These are phyloP conservation scores for Candida vartiovaarae DNA, from an alignment of 805 yeast genomes.

Conservation along the genomic window DNA sequence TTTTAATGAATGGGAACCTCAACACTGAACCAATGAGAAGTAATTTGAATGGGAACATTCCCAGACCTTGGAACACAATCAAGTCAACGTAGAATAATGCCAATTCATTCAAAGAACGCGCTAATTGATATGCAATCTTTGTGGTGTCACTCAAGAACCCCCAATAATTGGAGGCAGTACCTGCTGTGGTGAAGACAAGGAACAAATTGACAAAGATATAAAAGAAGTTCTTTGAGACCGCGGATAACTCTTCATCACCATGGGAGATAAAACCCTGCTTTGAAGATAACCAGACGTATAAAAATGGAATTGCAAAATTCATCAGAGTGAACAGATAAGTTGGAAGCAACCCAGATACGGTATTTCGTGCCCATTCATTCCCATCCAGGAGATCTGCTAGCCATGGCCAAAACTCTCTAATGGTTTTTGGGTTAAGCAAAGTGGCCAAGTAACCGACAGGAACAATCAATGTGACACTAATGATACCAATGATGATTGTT, in stretches of 20 bases:
- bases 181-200: slow-evolving; percentile 88
- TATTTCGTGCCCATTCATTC: slow-evolving; percentile 64
- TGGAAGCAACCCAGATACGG: slow-evolving; percentile 86
- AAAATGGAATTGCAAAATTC: slow-evolving; percentile 76
- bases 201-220: slow-evolving; percentile 92
- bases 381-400: slow-evolving; percentile 60
- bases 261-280: slow-evolving; percentile 86
- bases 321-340: slow-evolving; percentile 84
- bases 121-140: slow-evolving; percentile 78
- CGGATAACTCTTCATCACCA: slow-evolving; percentile 86
- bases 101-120: slow-evolving; percentile 70
- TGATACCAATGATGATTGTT: slow-evolving; percentile 56
- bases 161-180: slow-evolving; percentile 81
- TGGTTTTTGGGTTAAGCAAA: slow-evolving; percentile 69
- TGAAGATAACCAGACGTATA: slow-evolving; percentile 76
- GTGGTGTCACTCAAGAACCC: slow-evolving; percentile 83
- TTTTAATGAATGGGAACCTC: slow-evolving; percentile 61
- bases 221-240: slow-evolving; percentile 89
- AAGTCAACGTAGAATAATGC: slow-evolving; percentile 89
- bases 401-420: slow-evolving; percentile 74
- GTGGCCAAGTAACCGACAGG: slow-evolving; percentile 87
- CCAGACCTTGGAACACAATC: slow-evolving; percentile 73
- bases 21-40: slow-evolving; percentile 72
- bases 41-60: slow-evolving; percentile 86
- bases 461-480: slow-evolving; percentile 66